Conservation (phyloP, 2,329 filamentous ascomycete genomes). For the Leptographium galeiforme region DNA sequence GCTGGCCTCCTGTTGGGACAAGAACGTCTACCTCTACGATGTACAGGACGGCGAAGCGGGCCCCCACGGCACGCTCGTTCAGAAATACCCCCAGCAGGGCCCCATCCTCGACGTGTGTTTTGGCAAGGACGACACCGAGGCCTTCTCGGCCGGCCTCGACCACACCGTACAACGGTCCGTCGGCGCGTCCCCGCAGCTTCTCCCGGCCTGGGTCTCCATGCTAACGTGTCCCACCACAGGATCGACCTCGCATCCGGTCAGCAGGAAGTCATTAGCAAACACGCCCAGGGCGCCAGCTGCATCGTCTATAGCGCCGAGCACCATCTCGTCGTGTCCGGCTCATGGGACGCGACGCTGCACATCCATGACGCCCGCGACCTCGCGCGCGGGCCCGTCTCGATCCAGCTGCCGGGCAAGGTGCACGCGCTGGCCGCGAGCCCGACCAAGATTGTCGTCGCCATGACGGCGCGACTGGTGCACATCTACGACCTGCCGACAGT, state of each 20-base stretch:
- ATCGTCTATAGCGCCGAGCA: slow-evolving; percentile 70
- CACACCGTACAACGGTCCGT: slow-evolving; percentile 65
- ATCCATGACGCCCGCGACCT: slow-evolving; percentile 54
- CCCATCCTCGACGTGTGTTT: slow-evolving; percentile 90
- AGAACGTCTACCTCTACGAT: slow-evolving; percentile 81
- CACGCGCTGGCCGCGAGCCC: slow-evolving; percentile 71
- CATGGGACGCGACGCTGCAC: slow-evolving; percentile 87
- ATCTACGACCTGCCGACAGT: slow-evolving; percentile 81
- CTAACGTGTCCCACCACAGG: slow-evolving; percentile 14
- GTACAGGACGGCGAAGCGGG: slow-evolving; percentile 42
- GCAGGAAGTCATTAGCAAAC: slow-evolving; percentile 63
- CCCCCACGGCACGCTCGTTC: slow-evolving; percentile 47
- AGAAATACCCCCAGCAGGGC: slow-evolving; percentile 66
- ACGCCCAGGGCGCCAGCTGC: slow-evolving; percentile 66
- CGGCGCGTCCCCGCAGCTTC: no score
- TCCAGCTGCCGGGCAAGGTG: slow-evolving; percentile 71
- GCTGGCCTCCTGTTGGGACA: slow-evolving; percentile 92
- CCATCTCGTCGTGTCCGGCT: slow-evolving; percentile 74
- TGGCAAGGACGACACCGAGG: slow-evolving; percentile 66
- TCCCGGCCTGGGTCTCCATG: no score
- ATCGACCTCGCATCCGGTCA: slow-evolving; percentile 60
- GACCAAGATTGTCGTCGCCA: slow-evolving; percentile 82
- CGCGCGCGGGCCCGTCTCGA: slow-evolving; percentile 41
- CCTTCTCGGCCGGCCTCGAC: slow-evolving; percentile 79
- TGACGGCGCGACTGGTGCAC: slow-evolving; percentile 85